A percentile compares a stretch with the other conserved stretches of the same genome.
Conservation (phyloP, 805 yeast species). For the Metschnikowia arizonensis region DNA sequence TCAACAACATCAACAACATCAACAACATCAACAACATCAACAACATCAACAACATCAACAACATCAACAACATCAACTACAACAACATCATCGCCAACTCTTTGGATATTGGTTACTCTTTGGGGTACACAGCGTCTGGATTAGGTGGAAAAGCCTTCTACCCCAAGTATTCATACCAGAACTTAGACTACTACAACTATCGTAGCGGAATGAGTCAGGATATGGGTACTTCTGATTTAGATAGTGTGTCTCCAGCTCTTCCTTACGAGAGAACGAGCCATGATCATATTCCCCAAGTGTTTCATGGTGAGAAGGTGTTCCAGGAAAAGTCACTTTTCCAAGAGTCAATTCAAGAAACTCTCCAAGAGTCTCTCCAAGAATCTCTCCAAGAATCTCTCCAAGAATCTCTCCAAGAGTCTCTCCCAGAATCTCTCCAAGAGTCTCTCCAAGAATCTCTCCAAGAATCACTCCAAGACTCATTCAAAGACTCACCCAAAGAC, state of each 20-base stretch:
- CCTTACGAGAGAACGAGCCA: background rate
- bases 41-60: background rate
- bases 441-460: background rate
- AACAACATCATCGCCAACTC: background rate
- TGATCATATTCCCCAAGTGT: constrained; percentile 18
- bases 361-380: background rate
- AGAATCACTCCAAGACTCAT: background rate
- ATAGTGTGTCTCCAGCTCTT: background rate
- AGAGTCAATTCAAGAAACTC: too few species aligned
- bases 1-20: background rate
- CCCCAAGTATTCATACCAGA: constrained; percentile 1
- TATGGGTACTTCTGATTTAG: background rate
- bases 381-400: too few species aligned
- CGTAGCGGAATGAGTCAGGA: background rate
- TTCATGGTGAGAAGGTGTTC: constrained; percentile 9
- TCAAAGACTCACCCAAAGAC: background rate
- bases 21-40: background rate
- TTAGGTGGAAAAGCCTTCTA: background rate
- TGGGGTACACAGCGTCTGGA: background rate
- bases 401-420: background rate
- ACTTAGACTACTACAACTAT: background rate
- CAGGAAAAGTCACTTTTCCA: background rate
- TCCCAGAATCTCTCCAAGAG: background rate
- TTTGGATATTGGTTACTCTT: background rate
- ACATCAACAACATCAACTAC: background rate